These are phyloP conservation scores for Dalbergia oliveri DNA, from an alignment of 306 rosid species.

Conservation along the genomic window DNA sequence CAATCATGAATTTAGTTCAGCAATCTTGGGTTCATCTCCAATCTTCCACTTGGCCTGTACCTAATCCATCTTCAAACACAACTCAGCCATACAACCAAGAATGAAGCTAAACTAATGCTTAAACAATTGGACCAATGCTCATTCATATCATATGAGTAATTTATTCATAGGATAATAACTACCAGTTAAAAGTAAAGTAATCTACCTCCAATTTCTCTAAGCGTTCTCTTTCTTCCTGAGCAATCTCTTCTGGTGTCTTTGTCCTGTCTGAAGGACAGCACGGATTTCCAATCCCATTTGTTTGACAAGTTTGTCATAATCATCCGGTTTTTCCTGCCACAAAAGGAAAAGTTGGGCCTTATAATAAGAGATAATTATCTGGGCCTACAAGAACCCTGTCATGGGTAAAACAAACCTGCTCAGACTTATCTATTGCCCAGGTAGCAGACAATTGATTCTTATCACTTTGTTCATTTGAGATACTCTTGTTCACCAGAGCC, in stretches of 20 bases:
- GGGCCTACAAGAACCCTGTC: slow-evolving; percentile 23
- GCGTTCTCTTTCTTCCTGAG: slow-evolving; percentile 89
- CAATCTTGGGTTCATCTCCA: neutral
- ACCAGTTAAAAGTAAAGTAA: slow-evolving; percentile 15
- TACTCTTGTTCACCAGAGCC: slow-evolving; percentile 65
- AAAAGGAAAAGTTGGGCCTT: slow-evolving; percentile 44
- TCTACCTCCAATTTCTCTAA: slow-evolving; percentile 84
- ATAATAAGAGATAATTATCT: slow-evolving; percentile 10
- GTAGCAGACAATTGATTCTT: slow-evolving; percentile 54
- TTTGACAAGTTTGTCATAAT: slow-evolving; percentile 76
- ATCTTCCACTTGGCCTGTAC: slow-evolving; percentile 1
- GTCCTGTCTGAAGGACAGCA: slow-evolving; percentile 91
- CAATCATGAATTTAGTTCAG: slow-evolving; percentile 22
- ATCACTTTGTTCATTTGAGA: slow-evolving; percentile 56
- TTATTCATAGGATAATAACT: slow-evolving; percentile 16
- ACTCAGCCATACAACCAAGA: slow-evolving; percentile 20
- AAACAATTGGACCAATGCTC: slow-evolving; percentile 15
- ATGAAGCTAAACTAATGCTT: neutral
- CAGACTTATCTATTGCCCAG: slow-evolving; percentile 43
- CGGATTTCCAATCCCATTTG: slow-evolving; percentile 83
- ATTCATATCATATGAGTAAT: slow-evolving; percentile 18
- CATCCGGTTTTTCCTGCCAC: slow-evolving; percentile 80
- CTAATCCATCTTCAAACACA: slow-evolving; percentile 28
- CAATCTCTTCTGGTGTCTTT: slow-evolving; percentile 90
- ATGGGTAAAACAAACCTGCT: slow-evolving; percentile 59